Evolutionary conservation across 305 asterid genomes (phyloP), one percentile per base, ranked within the genome.

Genomic region (Fraxinus velutina): DNA sequence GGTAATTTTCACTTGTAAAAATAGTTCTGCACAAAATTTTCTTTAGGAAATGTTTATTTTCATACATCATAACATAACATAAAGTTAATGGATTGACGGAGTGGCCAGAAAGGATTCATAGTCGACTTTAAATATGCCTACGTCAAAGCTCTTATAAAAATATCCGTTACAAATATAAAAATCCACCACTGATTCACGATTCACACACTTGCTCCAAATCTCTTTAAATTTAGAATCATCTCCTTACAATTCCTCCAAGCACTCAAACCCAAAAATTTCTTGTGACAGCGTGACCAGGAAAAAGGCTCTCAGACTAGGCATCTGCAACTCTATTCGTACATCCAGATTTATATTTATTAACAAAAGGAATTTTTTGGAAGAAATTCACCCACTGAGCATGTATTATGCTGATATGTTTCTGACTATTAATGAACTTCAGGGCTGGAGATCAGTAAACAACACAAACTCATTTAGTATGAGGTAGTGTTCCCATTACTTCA

Each of bases 1-100:
- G 87, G 91, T 88, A 50, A 27, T 37, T 30, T 12, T 78, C 62
- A 3, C 19, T 19, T 21, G 71, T 7, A 62, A 22, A 60, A 22
- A 62, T 62, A 19, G 32, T 27, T 55, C 4, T 12, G 17, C 17
- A 2, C 17, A 12, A 12, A 44, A 7, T 12, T 44, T 44, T 13
- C 1, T 44, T 15, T 44, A 13, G 55, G n/a, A 15, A 44, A 44
- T 12, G 55, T 12, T 15, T 44, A 44, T 44, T 44, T 44, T 44
- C 17, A 44, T 44, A 44, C 55, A 3, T 44, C 55, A 44, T 44
- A 37, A 8, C 47, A 37, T 44, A 12, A 13, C 17, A 4, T 13
- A 44, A 44, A 44, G 6, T 44, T 17, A 44, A 44, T 13, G 7
- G 8, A 52, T n/a, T 5, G 22, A 52, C 6, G 8, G 62, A 15